These are phyloP conservation scores for Phyllosticta citribraziliensis DNA, from an alignment of 2,329 filamentous ascomycete species.

Conservation along the genomic window DNA sequence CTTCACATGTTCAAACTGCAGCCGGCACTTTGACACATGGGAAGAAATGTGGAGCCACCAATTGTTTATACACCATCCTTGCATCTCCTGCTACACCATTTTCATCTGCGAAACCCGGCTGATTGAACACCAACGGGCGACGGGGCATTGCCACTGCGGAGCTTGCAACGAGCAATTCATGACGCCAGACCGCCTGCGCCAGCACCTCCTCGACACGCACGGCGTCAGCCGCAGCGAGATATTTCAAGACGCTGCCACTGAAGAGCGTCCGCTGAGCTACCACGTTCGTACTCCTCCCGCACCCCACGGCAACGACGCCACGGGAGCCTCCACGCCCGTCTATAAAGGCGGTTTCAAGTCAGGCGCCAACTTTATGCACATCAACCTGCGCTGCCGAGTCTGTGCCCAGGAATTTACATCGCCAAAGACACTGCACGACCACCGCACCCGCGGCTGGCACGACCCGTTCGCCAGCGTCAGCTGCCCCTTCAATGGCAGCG, in stretches of 20 bases:
- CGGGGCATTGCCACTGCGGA: constrained; percentile 6
- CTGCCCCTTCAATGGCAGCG: constrained; percentile 2
- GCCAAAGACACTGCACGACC: constrained; percentile 11
- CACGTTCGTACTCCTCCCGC: background rate
- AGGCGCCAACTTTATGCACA: constrained; percentile 9
- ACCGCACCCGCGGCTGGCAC: constrained; percentile 9
- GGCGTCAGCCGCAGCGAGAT: background rate
- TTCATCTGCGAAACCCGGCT: constrained; percentile 6
- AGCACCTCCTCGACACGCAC: constrained; percentile 6
- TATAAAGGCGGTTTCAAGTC: constrained; percentile 10
- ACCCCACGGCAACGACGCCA: background rate
- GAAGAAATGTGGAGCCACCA: constrained; percentile 10
- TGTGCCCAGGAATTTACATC: constrained; percentile 8
- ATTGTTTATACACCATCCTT: constrained; percentile 9
- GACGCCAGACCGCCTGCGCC: constrained; percentile 8
- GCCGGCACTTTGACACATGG: constrained; percentile 3
- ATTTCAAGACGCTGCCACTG: background rate
- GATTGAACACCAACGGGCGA: constrained; percentile 3
- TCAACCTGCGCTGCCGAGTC: constrained; percentile 3
- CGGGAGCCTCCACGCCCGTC: background rate
- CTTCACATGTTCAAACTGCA: constrained; percentile 5
- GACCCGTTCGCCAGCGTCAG: constrained; percentile 3
- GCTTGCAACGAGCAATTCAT: constrained; percentile 8
- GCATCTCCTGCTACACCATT: constrained; percentile 9
- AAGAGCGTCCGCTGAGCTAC: constrained; percentile 1